Percentiles rank a stretch among this genome's conserved stretches.
These are phyloP conservation scores for Wickerhamomyces rabaulensis DNA, from an alignment of 805 yeast species.

Conservation along the genomic window DNA sequence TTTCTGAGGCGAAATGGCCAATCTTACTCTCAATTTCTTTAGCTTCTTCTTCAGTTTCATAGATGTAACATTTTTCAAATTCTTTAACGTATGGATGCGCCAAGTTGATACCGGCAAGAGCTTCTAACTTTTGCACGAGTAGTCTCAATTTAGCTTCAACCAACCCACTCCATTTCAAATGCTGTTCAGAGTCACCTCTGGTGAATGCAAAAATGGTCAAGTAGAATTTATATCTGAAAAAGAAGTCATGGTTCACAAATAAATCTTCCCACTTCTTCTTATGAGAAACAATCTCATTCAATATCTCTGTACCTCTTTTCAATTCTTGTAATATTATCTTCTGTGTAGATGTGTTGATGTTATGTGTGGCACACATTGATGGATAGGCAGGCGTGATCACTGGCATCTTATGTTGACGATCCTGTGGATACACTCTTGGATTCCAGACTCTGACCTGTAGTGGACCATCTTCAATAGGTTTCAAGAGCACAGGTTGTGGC, in stretches of 20 bases:
- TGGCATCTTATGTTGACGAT: conserved; percentile 91
- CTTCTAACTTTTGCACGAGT: conserved; percentile 79
- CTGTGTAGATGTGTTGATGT: conserved; percentile 85
- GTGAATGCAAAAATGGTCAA: conserved; percentile 78
- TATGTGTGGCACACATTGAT: conserved; percentile 98
- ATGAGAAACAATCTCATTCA: conserved; percentile 62
- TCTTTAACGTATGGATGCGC: conserved; percentile 91
- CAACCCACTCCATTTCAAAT: conserved; percentile 86
- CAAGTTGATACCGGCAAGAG: conserved; percentile 62
- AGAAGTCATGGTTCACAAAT: conserved; percentile 76
- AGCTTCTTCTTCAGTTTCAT: conserved; percentile 48
- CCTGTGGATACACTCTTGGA: conserved; percentile 84
- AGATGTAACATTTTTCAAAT: conserved; percentile 50
- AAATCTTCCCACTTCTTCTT: conserved; percentile 69
- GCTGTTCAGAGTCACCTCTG: conserved; percentile 69
- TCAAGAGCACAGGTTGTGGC: conserved; percentile 96
- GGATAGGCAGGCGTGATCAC: conserved; percentile 98
- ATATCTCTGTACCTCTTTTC: conserved; percentile 64
- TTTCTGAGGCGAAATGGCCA: conserved; percentile 56
- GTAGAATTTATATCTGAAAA: conserved; percentile 80
- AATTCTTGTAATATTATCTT: conserved; percentile 76
- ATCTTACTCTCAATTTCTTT: conserved; percentile 54
- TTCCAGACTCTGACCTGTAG: conserved; percentile 96
- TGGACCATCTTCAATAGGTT: conserved; percentile 95
- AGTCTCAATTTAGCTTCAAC: conserved; percentile 84